Conservation (phyloP, 1,139 yeast species). For the Candida sanyaensis region DNA sequence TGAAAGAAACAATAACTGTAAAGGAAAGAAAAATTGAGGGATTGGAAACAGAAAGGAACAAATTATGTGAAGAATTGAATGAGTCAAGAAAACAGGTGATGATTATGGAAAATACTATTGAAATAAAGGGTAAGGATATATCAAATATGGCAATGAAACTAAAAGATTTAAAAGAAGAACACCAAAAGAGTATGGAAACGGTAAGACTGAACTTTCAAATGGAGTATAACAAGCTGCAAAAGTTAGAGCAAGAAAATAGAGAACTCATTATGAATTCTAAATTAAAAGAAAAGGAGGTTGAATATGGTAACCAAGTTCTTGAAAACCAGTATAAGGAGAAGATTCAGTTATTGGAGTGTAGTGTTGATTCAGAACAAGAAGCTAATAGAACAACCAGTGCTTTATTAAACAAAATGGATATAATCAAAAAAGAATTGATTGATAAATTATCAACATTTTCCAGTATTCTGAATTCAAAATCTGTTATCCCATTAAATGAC, state of each 20-base stretch:
- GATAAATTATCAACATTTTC: not conserved
- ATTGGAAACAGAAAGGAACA: not conserved
- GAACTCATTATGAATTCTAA: not conserved
- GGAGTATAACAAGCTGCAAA: not conserved
- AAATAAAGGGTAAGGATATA: not conserved
- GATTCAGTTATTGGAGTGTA: not conserved
- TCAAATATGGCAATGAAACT: not conserved
- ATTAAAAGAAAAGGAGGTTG: not conserved
- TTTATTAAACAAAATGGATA: not conserved
- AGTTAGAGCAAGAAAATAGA: not conserved
- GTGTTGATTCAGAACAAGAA: not conserved
- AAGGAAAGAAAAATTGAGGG: not conserved
- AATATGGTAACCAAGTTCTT: not conserved
- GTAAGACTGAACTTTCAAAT: not conserved
- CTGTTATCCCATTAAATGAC: not conserved
- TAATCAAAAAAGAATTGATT: not conserved
- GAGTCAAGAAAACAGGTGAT: not conserved
- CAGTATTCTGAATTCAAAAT: not conserved
- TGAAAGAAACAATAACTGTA: not conserved
- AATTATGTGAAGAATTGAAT: not conserved
- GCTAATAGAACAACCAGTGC: not conserved
- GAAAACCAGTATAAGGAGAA: not conserved
- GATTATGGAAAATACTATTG: not conserved
- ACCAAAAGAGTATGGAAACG: not conserved
- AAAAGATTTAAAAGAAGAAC: not conserved